Conservation (phyloP, 352 stramenopile species). For the Phytophthora tentaculata region DNA sequence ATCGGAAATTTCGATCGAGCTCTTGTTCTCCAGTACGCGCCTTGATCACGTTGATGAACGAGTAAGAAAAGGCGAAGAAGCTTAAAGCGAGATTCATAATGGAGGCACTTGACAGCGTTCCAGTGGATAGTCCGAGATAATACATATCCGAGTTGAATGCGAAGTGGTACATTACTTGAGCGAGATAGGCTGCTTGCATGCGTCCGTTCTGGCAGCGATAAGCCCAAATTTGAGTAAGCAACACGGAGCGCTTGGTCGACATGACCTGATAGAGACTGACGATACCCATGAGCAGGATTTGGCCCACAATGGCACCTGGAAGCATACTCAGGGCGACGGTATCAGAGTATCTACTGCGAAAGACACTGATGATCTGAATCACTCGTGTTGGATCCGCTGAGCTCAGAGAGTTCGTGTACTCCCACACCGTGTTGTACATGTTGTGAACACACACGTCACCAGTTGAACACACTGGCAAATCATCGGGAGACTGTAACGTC, state of each 20-base stretch:
- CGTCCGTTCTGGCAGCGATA: constrained; percentile 36
- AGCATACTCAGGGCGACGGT: constrained; percentile 24
- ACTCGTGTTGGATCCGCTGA: constrained; percentile 11
- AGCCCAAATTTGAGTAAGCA: constrained; percentile 28
- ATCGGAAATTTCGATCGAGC: constrained; percentile 26
- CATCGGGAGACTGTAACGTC: constrained; percentile 25
- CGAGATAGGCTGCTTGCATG: constrained; percentile 38
- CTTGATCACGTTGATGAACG: constrained; percentile 30
- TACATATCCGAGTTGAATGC: constrained; percentile 38
- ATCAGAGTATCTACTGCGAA: constrained; percentile 36
- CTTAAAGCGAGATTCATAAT: constrained; percentile 24
- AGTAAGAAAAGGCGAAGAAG: constrained; percentile 34
- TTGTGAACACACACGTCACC: constrained; percentile 33
- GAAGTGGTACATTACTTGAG: constrained; percentile 36
- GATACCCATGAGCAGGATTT: constrained; percentile 36
- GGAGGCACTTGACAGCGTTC: constrained; percentile 25
- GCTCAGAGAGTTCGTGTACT: constrained; percentile 20
- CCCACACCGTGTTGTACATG: constrained; percentile 27
- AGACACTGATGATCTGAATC: constrained; percentile 31
- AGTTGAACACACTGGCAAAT: constrained; percentile 31
- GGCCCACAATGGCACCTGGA: constrained; percentile 17
- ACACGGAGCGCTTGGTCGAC: constrained; percentile 28
- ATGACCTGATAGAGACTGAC: constrained; percentile 37
- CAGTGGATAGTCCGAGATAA: constrained; percentile 28
- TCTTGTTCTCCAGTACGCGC: constrained; percentile 24